Percentiles rank a stretch among this genome's conserved stretches.
Conservation (phyloP, 768 basidiomycete genomes). For the Suillus tomentosus region DNA sequence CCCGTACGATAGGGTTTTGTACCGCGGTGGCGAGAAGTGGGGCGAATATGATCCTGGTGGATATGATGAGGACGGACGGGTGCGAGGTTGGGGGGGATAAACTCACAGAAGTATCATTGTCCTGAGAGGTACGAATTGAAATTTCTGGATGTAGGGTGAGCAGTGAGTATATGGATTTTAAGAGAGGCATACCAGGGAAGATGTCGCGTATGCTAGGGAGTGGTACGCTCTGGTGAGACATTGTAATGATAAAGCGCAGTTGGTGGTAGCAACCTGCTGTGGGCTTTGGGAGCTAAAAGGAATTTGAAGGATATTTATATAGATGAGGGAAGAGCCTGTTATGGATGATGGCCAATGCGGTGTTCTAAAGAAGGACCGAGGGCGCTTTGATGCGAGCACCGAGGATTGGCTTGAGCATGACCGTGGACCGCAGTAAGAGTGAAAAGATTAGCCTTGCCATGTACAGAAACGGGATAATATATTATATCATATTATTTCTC, state of each 20-base stretch:
- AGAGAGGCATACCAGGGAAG: slow-evolving; percentile 47
- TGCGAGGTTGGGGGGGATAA: rapidly evolving
- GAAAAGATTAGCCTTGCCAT: slow-evolving; percentile 15
- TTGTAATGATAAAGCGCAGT: not conserved
- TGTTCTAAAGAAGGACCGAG: slow-evolving; percentile 25
- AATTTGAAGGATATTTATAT: slow-evolving; percentile 17
- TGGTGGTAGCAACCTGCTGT: slow-evolving; percentile 1
- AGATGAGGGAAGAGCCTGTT: slow-evolving; percentile 17
- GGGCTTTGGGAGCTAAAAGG: slow-evolving; percentile 11
- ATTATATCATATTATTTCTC: no score
- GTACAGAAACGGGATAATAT: slow-evolving; percentile 7
- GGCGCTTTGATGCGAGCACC: slow-evolving; percentile 21
- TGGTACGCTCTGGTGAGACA: slow-evolving; percentile 32
- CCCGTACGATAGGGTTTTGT: not conserved
- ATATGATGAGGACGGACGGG: no score
- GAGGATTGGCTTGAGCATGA: slow-evolving; percentile 22
- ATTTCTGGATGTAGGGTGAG: not conserved
- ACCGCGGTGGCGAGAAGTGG: not conserved
- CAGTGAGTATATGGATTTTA: not conserved
- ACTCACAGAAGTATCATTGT: not conserved
- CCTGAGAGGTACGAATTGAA: slow-evolving; percentile 2
- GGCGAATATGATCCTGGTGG: slow-evolving; percentile 1
- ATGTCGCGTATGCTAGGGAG: slow-evolving; percentile 57
- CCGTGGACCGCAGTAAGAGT: slow-evolving; percentile 18
- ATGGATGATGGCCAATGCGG: slow-evolving; percentile 20